Conservation (phyloP, 2,329 filamentous ascomycete genomes). For the Aspergillus novoparasiticus region DNA sequence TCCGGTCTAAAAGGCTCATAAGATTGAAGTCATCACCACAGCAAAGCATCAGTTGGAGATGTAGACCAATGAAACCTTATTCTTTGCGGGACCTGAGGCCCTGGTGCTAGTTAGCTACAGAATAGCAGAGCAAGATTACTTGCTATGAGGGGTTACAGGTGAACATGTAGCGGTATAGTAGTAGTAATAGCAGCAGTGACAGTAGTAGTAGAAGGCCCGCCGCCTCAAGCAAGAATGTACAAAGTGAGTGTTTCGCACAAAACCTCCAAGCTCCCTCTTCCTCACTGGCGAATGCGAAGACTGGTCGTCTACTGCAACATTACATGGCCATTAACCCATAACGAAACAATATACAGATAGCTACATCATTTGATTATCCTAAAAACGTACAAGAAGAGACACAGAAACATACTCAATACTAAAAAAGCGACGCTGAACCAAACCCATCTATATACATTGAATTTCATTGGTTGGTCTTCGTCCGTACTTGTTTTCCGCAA, state of each 20-base stretch:
- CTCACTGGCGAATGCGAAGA: not conserved
- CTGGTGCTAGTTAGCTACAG: too few species aligned
- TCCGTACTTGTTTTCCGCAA: not conserved
- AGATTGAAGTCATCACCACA: too few species aligned
- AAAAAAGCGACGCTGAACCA: conserved; percentile 24
- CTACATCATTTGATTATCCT: conserved; percentile 26
- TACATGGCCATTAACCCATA: not conserved
- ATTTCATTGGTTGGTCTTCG: not conserved
- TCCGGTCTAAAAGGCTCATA: too few species aligned
- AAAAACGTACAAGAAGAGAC: conserved; percentile 28
- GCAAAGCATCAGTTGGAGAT: too few species aligned
- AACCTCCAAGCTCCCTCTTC: not conserved
- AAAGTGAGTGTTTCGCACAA: not conserved
- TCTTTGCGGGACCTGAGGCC: too few species aligned
- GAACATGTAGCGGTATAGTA: too few species aligned
- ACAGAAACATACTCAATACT: conserved; percentile 25
- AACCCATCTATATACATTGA: conserved; percentile 29
- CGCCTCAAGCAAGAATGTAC: not conserved
- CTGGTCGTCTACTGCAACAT: not conserved
- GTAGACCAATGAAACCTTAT: too few species aligned
- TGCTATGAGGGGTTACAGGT: too few species aligned
- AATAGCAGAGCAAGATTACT: too few species aligned
- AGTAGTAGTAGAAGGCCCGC: too few species aligned
- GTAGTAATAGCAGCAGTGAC: too few species aligned
- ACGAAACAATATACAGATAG: not conserved